Evolutionary conservation across 495 filamentous ascomycete genomes (phyloP).

Genomic region (Friedmanniomyces simplex): DNA sequence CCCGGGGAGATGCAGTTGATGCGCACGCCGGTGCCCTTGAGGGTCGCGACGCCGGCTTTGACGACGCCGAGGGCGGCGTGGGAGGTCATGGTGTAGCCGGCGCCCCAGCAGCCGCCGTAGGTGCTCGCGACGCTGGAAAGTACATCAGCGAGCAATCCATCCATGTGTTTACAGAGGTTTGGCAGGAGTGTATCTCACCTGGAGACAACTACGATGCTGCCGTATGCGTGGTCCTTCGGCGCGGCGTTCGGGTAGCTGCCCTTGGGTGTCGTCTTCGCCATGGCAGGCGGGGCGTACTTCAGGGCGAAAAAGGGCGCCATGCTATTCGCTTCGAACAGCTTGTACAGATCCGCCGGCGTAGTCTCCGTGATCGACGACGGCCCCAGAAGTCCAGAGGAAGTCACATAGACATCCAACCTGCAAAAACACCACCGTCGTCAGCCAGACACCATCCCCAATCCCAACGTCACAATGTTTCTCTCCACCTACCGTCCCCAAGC

Average conservation of each 20-base stretch:
- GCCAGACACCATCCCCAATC: too few relatives aligned
- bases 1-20: slow-evolving; percentile 51
- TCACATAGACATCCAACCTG: slow-evolving; percentile 50
- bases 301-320: slow-evolving; percentile 53
- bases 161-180: too few relatives aligned
- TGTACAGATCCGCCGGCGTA: slow-evolving; percentile 41
- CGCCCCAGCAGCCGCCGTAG: slow-evolving; percentile 48
- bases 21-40: slow-evolving; percentile 48
- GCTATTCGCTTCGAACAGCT: slow-evolving; percentile 46
- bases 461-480: too few relatives aligned
- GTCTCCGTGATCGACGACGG: slow-evolving; percentile 46
- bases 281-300: slow-evolving; percentile 52
- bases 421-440: background rate
- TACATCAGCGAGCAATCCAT: too few relatives aligned
- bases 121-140: slow-evolving; percentile 43
- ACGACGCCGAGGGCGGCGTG: slow-evolving; percentile 53
- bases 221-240: slow-evolving; percentile 45
- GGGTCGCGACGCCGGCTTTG: slow-evolving; percentile 43
- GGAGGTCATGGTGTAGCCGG: slow-evolving; percentile 46
- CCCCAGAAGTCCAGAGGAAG: slow-evolving; percentile 44
- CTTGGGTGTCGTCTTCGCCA: slow-evolving; percentile 45
- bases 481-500: slow-evolving; percentile 36
- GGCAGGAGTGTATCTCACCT: background rate
- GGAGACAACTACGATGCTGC: slow-evolving; percentile 47
- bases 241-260: slow-evolving; percentile 50